phyloP scores from a whole-genome alignment of 2,329 filamentous ascomycete species.

The Ophiostoma piceae region DNA sequence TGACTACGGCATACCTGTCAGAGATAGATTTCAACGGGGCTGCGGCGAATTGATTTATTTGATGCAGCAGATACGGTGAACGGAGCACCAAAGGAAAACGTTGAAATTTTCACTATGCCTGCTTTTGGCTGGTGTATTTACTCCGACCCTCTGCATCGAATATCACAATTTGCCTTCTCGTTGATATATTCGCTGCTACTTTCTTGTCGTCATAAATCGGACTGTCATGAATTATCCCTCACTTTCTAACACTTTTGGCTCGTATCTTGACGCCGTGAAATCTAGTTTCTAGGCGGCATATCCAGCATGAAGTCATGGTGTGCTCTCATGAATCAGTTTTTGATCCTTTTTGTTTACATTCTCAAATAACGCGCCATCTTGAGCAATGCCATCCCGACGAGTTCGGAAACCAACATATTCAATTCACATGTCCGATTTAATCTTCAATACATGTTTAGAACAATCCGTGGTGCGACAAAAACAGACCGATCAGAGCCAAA shows the following conservation, averaged over 20 bases:
- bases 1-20: background rate
- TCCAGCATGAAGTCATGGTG: background rate
- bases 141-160: background rate
- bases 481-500: background rate
- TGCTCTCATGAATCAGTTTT: background rate
- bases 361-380: no score
- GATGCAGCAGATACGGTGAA: background rate
- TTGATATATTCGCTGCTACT: conserved; percentile 16
- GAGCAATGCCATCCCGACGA: no score
- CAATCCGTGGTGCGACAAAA: background rate
- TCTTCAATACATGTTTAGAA: background rate
- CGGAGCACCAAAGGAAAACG: background rate
- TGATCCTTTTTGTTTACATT: background rate
- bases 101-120: conserved; percentile 1
- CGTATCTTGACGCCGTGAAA: background rate
- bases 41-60: background rate
- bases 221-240: background rate
- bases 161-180: conserved; percentile 14
- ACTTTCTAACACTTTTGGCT: background rate
- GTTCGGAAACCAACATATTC: no score
- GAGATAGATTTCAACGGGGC: background rate
- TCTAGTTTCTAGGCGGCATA: background rate
- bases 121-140: background rate
- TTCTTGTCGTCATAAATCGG: background rate
- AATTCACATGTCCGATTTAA: background rate